Evolutionary conservation across 305 asterid species (phyloP), one percentile per base, ranked within the genome.

Genomic region (Fraxinus sp.): DNA sequence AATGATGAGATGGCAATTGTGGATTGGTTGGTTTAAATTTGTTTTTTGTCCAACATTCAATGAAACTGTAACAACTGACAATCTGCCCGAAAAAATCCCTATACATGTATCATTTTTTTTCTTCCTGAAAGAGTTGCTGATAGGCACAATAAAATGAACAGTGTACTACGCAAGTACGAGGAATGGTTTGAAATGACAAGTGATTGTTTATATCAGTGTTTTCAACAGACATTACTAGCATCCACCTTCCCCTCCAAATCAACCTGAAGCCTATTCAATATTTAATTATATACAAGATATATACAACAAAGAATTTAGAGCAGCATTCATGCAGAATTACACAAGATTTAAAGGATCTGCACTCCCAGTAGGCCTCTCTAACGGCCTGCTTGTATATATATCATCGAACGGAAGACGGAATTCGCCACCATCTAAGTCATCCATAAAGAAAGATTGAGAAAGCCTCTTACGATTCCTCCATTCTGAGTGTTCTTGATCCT

Each of bases 371-470:
- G 83, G 80, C 57, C 81, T 70, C 13, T 59, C 91, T 3, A 92
- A 82, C 13, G 83, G 88, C 39, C 75, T 68, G 68, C 86, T 87
- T 72, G 85, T 39, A 64, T 90, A 92, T 32, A 91, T 90, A 84
- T 91, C 98, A 77, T 85, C 99, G 78, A 95, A 95, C 0, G 97
- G 98, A 62, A 92, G 95, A 71, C 89, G 83, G 82, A 95, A 92
- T 66, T 88, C 95, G 41, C 88, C 94, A 18, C 86, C 93, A 16
- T 82, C 89, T 22, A 87, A 76, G 62, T 90, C 93, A 76, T 95
- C 97, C 91, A 91, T 90, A 90, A 84, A 85, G 86, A 93, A 92
- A 24, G 95, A 93, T 81, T 89, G 77, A 9, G 95, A 90, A 84
- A 89, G 33, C 33, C 89, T 89, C 81, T 89, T 86, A 9, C 90